Evolutionary conservation across 805 yeast species (phyloP).

Genomic region (Maudiozyma bulderi): DNA sequence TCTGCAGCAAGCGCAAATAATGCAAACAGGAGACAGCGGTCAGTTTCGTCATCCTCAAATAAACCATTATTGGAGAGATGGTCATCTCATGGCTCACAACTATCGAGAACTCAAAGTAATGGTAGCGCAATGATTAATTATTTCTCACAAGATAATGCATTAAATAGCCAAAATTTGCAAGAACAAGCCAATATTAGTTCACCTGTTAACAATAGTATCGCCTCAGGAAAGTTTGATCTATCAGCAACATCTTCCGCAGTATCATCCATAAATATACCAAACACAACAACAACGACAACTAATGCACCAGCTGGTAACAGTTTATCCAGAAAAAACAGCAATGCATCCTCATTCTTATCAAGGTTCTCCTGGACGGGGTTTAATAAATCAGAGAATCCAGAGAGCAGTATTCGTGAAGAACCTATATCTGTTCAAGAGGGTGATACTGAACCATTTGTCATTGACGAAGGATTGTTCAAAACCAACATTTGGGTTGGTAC

Average conservation of each 20-base stretch:
- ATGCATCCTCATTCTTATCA: conserved; percentile 29
- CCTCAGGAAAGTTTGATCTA: background rate
- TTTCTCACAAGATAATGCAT: conserved; percentile 6
- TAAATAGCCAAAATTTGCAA: background rate
- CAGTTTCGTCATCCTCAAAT: conserved; percentile 6
- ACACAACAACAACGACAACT: background rate
- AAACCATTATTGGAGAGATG: conserved; percentile 22
- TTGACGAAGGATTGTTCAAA: conserved; percentile 26
- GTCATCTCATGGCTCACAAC: conserved; percentile 19
- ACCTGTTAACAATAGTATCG: background rate
- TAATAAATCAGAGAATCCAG: conserved; percentile 13
- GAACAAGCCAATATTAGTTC: background rate
- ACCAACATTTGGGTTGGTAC: conserved; percentile 48
- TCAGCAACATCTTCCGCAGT: background rate
- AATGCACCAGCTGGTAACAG: background rate
- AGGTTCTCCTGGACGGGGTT: conserved; percentile 30
- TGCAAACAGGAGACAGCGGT: background rate
- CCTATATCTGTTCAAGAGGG: conserved; percentile 2
- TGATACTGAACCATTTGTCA: conserved; percentile 12
- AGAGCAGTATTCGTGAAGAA: conserved; percentile 13
- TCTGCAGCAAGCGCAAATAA: background rate
- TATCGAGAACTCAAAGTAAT: conserved; percentile 25
- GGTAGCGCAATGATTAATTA: conserved; percentile 15
- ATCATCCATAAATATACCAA: background rate
- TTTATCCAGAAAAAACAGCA: conserved; percentile 7